These are phyloP conservation scores for Candida dajiaensis DNA, from an alignment of 805 yeast genomes.

Conservation along the genomic window DNA sequence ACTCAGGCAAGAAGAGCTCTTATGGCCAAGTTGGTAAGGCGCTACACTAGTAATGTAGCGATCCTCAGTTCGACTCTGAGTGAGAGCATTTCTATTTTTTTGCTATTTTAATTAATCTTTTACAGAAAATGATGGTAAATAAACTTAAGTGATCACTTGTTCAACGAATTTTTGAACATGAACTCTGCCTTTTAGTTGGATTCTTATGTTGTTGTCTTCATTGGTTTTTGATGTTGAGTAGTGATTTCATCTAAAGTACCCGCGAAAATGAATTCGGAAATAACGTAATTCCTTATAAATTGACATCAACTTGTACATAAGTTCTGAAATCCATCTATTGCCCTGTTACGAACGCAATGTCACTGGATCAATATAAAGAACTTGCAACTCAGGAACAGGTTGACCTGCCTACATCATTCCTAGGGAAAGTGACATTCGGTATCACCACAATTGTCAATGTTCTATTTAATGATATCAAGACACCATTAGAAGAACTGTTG, in stretches of 20 bases:
- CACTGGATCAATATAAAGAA: constrained; percentile 6
- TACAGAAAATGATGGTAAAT: too few species aligned
- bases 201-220: too few species aligned
- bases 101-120: too few species aligned
- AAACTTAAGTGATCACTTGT: too few species aligned
- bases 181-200: too few species aligned
- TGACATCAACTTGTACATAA: background rate
- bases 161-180: too few species aligned
- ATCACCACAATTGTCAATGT: constrained; percentile 1
- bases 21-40: constrained; percentile 71
- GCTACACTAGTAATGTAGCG: constrained; percentile 81
- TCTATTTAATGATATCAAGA: background rate
- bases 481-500: constrained; percentile 14
- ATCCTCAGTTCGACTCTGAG: constrained; percentile 75
- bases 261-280: too few species aligned
- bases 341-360: background rate
- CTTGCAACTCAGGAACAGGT: constrained; percentile 16
- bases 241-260: too few species aligned
- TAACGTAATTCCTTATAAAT: background rate
- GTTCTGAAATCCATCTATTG: too few species aligned
- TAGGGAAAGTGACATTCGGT: background rate
- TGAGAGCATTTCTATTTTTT: constrained; percentile 42
- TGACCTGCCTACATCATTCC: background rate
- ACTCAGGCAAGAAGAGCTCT: constrained; percentile 26
- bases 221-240: too few species aligned